These are phyloP conservation scores for Colletotrichum orbiculare DNA, from an alignment of 2,329 filamentous ascomycete species.

Conservation along the genomic window DNA sequence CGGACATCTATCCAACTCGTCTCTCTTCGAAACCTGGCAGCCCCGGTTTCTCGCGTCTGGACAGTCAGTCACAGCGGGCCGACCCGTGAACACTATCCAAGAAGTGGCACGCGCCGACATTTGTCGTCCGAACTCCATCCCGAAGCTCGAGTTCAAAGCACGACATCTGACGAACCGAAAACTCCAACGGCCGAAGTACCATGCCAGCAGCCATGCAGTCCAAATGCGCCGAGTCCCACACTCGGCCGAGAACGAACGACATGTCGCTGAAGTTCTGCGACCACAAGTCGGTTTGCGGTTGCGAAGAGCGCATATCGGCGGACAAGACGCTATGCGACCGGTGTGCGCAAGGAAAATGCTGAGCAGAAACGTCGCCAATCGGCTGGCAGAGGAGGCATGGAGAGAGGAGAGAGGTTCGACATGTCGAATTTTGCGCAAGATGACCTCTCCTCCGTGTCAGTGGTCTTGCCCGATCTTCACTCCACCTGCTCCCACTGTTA, in stretches of 20 bases:
- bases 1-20: not conserved
- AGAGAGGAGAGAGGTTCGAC: no score
- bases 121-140: conserved; percentile 9
- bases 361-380: not conserved
- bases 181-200: not conserved
- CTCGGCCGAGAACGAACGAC: conserved; percentile 13
- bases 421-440: no score
- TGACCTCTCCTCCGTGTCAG: no score
- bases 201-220: conserved; percentile 9
- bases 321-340: conserved; percentile 37
- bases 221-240: conserved; percentile 7
- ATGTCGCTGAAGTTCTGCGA: conserved; percentile 40
- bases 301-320: conserved; percentile 34
- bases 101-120: conserved; percentile 10
- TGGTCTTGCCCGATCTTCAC: not conserved
- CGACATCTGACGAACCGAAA: conserved; percentile 20
- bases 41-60: conserved; percentile 30
- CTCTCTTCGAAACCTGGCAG: conserved; percentile 31
- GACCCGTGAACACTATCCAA: conserved; percentile 33
- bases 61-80: conserved; percentile 27
- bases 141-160: not conserved
- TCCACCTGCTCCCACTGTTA: not conserved
- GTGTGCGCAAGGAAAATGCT: conserved; percentile 34
- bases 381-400: no score
- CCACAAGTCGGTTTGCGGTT: conserved; percentile 37